Conservation (phyloP, 768 basidiomycete genomes). For the Boletus patriciae region DNA sequence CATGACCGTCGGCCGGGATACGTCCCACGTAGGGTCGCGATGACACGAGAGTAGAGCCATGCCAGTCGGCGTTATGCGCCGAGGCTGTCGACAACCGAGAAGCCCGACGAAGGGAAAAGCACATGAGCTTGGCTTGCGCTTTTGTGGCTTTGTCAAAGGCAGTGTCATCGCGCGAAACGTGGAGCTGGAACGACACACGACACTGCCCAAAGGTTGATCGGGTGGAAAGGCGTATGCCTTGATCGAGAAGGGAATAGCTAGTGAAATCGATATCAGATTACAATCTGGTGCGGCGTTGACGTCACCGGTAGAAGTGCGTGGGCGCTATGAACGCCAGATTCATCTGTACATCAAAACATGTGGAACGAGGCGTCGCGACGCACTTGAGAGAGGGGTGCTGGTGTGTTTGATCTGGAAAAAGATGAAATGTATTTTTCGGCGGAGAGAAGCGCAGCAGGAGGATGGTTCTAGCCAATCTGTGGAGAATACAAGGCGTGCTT, state of each 20-base stretch:
- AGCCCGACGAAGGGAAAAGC: neutral
- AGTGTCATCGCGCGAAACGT: neutral
- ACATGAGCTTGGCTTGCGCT: neutral
- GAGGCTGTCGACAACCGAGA: neutral
- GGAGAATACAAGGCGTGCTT: neutral
- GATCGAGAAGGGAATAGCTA: neutral
- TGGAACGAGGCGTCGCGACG: constrained; percentile 21
- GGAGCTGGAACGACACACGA: neutral
- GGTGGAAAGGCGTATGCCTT: neutral
- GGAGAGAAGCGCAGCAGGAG: neutral
- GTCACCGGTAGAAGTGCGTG: constrained; percentile 7
- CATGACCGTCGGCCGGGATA: neutral
- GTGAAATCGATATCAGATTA: constrained; percentile 2
- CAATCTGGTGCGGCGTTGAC: constrained; percentile 3
- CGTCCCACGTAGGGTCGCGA: neutral
- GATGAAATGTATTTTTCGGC: neutral
- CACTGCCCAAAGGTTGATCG: neutral
- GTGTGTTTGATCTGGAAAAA: constrained; percentile 4
- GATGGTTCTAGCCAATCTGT: neutral
- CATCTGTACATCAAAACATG: constrained; percentile 12
- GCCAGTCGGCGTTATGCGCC: neutral
- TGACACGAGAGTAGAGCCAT: neutral
- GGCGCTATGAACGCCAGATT: constrained; percentile 19
- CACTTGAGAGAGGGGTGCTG: constrained; percentile 19
- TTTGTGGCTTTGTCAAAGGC: too few relatives aligned